These are phyloP conservation scores for Tuber magnatum DNA, from an alignment of 495 filamentous ascomycete species.

Conservation along the genomic window DNA sequence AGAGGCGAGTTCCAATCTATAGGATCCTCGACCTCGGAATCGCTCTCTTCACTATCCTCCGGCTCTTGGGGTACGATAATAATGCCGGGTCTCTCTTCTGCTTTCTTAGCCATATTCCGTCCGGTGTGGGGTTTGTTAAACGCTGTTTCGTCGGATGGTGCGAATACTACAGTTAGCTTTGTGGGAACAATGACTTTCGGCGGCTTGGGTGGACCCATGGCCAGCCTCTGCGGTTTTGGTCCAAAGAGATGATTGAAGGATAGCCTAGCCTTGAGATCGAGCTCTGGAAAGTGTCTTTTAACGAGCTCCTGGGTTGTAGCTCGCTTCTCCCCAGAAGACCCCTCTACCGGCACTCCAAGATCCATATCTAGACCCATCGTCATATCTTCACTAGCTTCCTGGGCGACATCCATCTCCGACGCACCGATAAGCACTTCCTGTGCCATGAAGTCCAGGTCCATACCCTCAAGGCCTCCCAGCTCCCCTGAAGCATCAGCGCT, in stretches of 20 bases:
- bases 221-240: slow-evolving; percentile 61
- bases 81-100: slow-evolving; percentile 54
- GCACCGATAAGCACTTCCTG: slow-evolving; percentile 20
- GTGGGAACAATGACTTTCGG: slow-evolving; percentile 73
- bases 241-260: slow-evolving; percentile 51
- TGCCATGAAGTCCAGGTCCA: slow-evolving; percentile 11
- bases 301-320: slow-evolving; percentile 41
- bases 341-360: slow-evolving; percentile 9
- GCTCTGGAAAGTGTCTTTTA: slow-evolving; percentile 37
- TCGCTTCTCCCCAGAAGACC: slow-evolving; percentile 32
- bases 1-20: slow-evolving; percentile 39
- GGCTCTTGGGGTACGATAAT: slow-evolving; percentile 44
- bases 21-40: slow-evolving; percentile 52
- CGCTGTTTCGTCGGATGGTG: slow-evolving; percentile 67
- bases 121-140: slow-evolving; percentile 60
- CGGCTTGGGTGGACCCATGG: slow-evolving; percentile 62
- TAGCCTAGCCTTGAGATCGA: slow-evolving; percentile 39
- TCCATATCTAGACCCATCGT: slow-evolving; percentile 24
- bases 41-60: slow-evolving; percentile 44
- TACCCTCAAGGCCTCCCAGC: slow-evolving; percentile 50
- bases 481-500: slow-evolving; percentile 39
- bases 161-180: slow-evolving; percentile 78
- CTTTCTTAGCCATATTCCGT: slow-evolving; percentile 39
- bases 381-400: slow-evolving; percentile 39
- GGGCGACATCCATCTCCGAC: slow-evolving; percentile 10